Base-by-base conservation (phyloP, 495 filamentous ascomycete species). In the Neurospora sp. region DNA sequence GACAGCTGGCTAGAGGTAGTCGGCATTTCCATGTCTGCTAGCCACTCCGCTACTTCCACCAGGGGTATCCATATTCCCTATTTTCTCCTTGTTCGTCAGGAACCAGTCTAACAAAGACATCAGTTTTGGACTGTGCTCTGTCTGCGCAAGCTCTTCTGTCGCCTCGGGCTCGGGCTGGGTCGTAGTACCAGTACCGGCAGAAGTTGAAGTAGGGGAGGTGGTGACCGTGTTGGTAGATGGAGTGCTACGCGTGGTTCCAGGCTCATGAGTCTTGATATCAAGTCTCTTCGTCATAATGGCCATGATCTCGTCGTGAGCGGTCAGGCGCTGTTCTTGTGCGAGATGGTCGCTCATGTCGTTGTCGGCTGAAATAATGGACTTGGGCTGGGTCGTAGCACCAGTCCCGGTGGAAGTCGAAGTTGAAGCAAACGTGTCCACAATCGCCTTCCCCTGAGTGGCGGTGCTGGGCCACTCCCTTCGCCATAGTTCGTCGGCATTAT, bases 1-100 rank as follows among this genome's bases (percentile, higher is more conserved):
- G 22, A 73, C 83, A 61, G 77, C 83, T 6, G 22, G 12, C 22
- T 86, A 84, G 70, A 35, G 35, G 35, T 35, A 35, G 35, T 74
- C 84, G 73, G 78, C 20, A 11, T 53, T 22, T 12, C 46, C 46
- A 3, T 22, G 20, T 12, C 11, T 22, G 10, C 1, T 27, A 53
- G 10, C 11, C 48, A 0, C 5, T 14, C 22, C 48, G 22, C 48
- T 3, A 27, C 48, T 59, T 14, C 48, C 48, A 14, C 48, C 20
- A 14, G 22, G 48, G 11, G 5, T 5, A 59, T 27, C 22, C 3
- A 0, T 7, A 14, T 1, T 59, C 20, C 11, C 48, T 59, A 59
- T 22, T 5, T 0, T 53, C 0, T 59, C 20, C 20, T 59, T 27
- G 20, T 14, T 59, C 11, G 5, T 14, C 11, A 59, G 3, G 11